Evolutionary conservation across 2,329 filamentous ascomycete genomes (phyloP), one percentile per base, ranked within the genome.

Genomic region (Chaetothyriales sp.): DNA sequence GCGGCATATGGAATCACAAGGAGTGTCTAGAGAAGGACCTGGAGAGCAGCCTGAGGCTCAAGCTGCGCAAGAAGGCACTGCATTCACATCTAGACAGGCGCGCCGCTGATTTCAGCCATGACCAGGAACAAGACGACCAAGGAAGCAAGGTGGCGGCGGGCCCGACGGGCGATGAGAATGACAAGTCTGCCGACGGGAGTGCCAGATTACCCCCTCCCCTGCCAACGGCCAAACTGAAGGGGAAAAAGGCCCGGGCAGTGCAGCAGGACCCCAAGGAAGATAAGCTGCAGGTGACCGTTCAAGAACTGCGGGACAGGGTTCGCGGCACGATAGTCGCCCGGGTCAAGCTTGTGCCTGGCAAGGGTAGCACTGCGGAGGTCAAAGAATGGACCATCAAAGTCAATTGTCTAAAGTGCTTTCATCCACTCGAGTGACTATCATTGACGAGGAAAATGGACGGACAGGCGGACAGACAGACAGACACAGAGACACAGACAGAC

Each of bases 1-100:
- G 80, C 61, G 72, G 71, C 49, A 73, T 71, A 49, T 83, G 80
- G 80, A 72, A 83, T 53, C 80, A 83, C 57, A 72, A 78, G 51
- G 74, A 79, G 45, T 83, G 80, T 57, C 67, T 83, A n/a, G 49
- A 53, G n/a, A 49, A 49, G 18, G 51, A 51, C 22, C 20, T 58
- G 10, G 54, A 55, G 47, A 28, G 50, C 32, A 49, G 51, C 43
- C 46, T 47, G 18, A 32, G 25, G 46, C 18, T 28, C 2, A 47
- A 47, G 18, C 1, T 47, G 28, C 46, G 19, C 1, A 49, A 43
- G 19, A 20, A 8, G 12, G 25, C 26, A 9, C 20, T 46, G 9
- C 7, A 20, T 18, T 32, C 39, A 19, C 19, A 51, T 18, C 46
- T 51, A 5, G 25, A 42, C 22, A 48, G 42, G 10, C 19, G 18